phyloP scores from a whole-genome alignment of 805 yeast species.

The Starmera dryadoides region DNA sequence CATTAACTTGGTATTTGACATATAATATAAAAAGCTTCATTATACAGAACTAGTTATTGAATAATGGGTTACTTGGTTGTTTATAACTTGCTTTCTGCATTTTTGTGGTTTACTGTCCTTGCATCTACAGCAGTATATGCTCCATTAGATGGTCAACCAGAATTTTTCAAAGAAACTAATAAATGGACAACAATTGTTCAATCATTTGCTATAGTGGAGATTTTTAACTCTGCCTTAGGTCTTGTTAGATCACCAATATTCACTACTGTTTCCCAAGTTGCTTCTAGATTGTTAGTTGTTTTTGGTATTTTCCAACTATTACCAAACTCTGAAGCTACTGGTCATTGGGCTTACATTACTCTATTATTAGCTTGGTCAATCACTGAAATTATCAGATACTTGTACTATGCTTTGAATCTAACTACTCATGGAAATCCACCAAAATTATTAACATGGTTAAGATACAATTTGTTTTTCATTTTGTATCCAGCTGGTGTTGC shows the following conservation, averaged over 20 bases:
- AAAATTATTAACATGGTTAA: slow-evolving; percentile 50
- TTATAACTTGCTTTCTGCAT: slow-evolving; percentile 48
- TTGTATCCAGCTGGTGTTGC: slow-evolving; percentile 92
- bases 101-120: slow-evolving; percentile 47
- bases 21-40: too few relatives aligned
- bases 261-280: slow-evolving; percentile 83
- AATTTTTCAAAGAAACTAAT: slow-evolving; percentile 52
- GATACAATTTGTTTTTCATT: slow-evolving; percentile 78
- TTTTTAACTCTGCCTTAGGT: slow-evolving; percentile 71
- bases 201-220: slow-evolving; percentile 72
- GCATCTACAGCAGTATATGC: slow-evolving; percentile 32
- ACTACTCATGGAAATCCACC: slow-evolving; percentile 47
- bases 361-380: slow-evolving; percentile 83
- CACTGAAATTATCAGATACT: slow-evolving; percentile 87
- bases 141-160: slow-evolving; percentile 53
- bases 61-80: slow-evolving; percentile 23
- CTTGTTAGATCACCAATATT: slow-evolving; percentile 77
- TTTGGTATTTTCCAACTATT: slow-evolving; percentile 73
- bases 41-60: too few relatives aligned
- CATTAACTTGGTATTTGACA: too few relatives aligned
- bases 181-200: slow-evolving; percentile 61
- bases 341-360: slow-evolving; percentile 54
- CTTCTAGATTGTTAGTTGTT: slow-evolving; percentile 75
- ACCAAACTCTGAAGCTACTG: slow-evolving; percentile 63
- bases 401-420: slow-evolving; percentile 73